Base-by-base conservation (phyloP, 2,329 filamentous ascomycete genomes). In the Mariannaea sp. region DNA sequence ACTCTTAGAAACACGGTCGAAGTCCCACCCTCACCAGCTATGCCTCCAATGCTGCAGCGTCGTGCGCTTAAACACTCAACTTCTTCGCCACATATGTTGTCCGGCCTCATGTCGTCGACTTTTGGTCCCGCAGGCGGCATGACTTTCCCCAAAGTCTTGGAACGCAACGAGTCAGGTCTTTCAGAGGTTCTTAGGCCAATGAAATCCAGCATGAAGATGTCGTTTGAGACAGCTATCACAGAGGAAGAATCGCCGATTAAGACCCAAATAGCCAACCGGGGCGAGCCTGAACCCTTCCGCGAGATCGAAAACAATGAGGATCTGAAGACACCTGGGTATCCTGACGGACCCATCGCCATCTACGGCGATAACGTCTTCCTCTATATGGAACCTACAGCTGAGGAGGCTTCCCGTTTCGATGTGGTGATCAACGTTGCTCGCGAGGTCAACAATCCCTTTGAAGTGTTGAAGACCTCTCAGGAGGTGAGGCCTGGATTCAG, bases 391-490 rank as follows among this genome's bases (percentile, higher is more conserved):
- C 90, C 90, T 1, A 90, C 87, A 1, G 86, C 86, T 0, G 86
- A 92, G 33, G 88, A 92, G 68, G 89, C 89, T 2, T 80, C 86
- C 9, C 79, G 82, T 27, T 95, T 92, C 60, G 90, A 94, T 62
- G 87, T 93, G 3, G 85, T 95, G 14, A 85, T 94, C 67, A 95
- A 95, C 59, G 90, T 93, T 6, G 90, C 90, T 1, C 86, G 87
- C 53, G 90, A 95, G 71, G 90, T 94, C 2, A 79, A 80, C 52
- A 92, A 94, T 65, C 90, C 90, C 0, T 91, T 93, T 66, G 73
- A 74, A 58, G 69, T 58, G n/a, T 57, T 53, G 29, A 61, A 29
- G 42, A 46, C 61, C 22, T 61, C 60, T 62, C 43, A 70, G 62
- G 57, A 70, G 53, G 60, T 58, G 59, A 46, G 70, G 65, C 57